Evolutionary conservation across 768 basidiomycete genomes (phyloP).

Genomic region (Fomitopsis serialis): DNA sequence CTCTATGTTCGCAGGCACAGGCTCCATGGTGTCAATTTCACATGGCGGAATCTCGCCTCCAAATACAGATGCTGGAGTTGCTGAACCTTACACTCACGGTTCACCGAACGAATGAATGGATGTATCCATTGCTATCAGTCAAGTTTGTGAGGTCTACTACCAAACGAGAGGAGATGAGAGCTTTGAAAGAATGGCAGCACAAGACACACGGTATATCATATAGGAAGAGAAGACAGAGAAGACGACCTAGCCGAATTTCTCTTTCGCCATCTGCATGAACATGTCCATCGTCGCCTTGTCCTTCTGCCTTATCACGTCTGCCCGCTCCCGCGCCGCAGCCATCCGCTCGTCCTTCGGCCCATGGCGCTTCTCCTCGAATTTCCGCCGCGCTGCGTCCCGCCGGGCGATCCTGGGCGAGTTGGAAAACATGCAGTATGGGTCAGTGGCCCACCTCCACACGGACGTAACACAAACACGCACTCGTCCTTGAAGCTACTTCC

Average conservation of each 20-base stretch:
- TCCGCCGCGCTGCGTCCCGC: slow-evolving; percentile 65
- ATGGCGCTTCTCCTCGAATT: slow-evolving; percentile 49
- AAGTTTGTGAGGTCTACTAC: too few relatives aligned
- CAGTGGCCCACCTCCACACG: neutral
- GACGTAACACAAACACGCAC: slow-evolving; percentile 31
- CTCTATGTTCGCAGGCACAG: too few relatives aligned
- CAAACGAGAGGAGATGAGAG: neutral
- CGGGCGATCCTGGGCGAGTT: slow-evolving; percentile 52
- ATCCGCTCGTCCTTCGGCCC: slow-evolving; percentile 41
- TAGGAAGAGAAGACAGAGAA: neutral
- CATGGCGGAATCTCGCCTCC: too few relatives aligned
- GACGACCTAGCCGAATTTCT: slow-evolving; percentile 63
- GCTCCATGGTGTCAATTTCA: too few relatives aligned
- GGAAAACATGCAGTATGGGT: neutral
- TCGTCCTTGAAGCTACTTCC: slow-evolving; percentile 76
- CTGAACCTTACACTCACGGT: too few relatives aligned
- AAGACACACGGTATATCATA: neutral
- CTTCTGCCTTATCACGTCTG: slow-evolving; percentile 61
- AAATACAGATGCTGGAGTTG: too few relatives aligned
- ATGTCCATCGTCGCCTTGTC: slow-evolving; percentile 95
- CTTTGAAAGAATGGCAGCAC: neutral
- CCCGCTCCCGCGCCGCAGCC: slow-evolving; percentile 53
- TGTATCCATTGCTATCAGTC: too few relatives aligned
- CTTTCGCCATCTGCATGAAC: slow-evolving; percentile 90
- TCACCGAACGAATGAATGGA: too few relatives aligned